Percentiles rank a stretch among this genome's conserved stretches.
Conservation (phyloP, 306 rosid species). For the Malus asiatica region DNA sequence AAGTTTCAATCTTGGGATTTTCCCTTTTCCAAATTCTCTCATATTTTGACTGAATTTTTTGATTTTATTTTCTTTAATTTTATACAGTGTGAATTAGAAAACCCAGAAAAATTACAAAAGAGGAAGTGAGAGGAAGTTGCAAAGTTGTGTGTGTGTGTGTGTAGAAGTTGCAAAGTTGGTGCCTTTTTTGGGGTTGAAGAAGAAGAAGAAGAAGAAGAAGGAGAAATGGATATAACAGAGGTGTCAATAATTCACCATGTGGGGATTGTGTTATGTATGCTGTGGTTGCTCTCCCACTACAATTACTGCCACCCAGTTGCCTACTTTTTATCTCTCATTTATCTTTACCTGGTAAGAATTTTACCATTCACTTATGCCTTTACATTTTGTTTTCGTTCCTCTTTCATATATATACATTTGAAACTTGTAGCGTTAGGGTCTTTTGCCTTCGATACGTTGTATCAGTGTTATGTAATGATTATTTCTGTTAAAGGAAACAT, state of each 20-base stretch:
- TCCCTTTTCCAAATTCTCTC: not conserved
- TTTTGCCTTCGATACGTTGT: not conserved
- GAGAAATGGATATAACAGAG: conserved; percentile 39
- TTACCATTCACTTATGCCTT: not conserved
- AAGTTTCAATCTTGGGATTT: conserved; percentile 2
- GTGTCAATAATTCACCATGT: conserved; percentile 64
- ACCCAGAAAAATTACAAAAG: not conserved
- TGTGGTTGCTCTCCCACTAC: conserved; percentile 53
- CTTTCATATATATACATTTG: not conserved
- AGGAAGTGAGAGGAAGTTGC: not conserved
- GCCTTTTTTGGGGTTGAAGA: not conserved
- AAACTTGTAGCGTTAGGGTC: not conserved
- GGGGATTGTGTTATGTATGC: conserved; percentile 39
- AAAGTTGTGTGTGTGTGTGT: not conserved
- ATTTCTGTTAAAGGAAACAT: not conserved
- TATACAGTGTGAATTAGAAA: not conserved
- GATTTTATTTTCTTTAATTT: not conserved
- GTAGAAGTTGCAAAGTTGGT: not conserved
- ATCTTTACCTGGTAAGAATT: conserved; percentile 55
- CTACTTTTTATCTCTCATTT: conserved; percentile 51
- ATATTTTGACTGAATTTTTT: not conserved
- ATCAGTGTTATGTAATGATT: not conserved
- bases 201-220: not conserved
- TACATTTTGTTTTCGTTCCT: not conserved
- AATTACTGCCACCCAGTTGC: conserved; percentile 40